These are phyloP conservation scores for Cystobasidium pallidum DNA, from an alignment of 1,284 basidiomycete genomes.

Conservation along the genomic window DNA sequence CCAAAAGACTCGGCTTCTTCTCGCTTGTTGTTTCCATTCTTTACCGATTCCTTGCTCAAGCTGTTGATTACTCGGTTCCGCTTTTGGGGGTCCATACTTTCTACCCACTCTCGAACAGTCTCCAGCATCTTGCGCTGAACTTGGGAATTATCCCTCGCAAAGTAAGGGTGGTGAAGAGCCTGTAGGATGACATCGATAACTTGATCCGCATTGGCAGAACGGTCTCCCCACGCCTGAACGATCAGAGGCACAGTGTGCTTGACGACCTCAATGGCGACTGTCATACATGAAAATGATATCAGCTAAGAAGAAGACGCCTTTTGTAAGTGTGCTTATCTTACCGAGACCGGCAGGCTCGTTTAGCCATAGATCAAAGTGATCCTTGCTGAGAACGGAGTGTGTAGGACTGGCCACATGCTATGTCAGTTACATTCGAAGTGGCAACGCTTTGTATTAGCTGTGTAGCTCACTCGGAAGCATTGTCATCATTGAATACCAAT, in stretches of 20 bases:
- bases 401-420: slow-evolving; percentile 18
- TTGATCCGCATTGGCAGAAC: slow-evolving; percentile 13
- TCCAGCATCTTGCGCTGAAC: slow-evolving; percentile 77
- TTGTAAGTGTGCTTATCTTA: background rate
- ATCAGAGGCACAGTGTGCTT: slow-evolving; percentile 67
- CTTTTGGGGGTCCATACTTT: slow-evolving; percentile 8
- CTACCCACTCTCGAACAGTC: slow-evolving; percentile 31
- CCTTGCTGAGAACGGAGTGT: slow-evolving; percentile 53
- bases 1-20: slow-evolving; percentile 36
- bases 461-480: slow-evolving; percentile 42
- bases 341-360: slow-evolving; percentile 51
- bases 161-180: slow-evolving; percentile 82
- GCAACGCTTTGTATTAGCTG: no score
- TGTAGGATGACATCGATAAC: slow-evolving; percentile 61
- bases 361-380: slow-evolving; percentile 51
- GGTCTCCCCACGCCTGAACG: slow-evolving; percentile 62
- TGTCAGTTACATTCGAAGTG: background rate
- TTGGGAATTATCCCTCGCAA: slow-evolving; percentile 66
- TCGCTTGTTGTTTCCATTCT: slow-evolving; percentile 40
- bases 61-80: slow-evolving; percentile 20
- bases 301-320: background rate
- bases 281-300: background rate
- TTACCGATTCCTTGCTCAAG: slow-evolving; percentile 40
- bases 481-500: slow-evolving; percentile 36
- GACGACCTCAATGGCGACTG: slow-evolving; percentile 60